Conservation (phyloP, 495 filamentous ascomycete genomes). For the Aspergillus kassunensis region DNA sequence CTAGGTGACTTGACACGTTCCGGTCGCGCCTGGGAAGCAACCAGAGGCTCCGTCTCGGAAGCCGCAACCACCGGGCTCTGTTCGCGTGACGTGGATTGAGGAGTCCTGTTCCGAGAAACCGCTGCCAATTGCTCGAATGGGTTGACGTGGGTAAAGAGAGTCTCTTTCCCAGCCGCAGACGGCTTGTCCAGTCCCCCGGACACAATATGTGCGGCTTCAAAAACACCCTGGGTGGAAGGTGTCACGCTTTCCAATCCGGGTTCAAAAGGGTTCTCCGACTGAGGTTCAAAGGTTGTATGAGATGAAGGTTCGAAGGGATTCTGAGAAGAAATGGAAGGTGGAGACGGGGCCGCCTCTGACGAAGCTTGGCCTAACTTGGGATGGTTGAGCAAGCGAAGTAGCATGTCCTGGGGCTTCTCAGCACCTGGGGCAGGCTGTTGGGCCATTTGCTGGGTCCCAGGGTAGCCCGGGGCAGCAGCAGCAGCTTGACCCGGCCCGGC, state of each 20-base stretch:
- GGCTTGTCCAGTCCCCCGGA: conserved; percentile 29
- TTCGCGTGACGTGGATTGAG: conserved; percentile 37
- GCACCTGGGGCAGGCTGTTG: conserved; percentile 30
- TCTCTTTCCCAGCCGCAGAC: conserved; percentile 31
- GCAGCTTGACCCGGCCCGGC: conserved; percentile 31
- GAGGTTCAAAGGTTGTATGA: conserved; percentile 4
- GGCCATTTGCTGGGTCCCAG: conserved; percentile 14
- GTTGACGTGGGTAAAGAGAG: conserved; percentile 72
- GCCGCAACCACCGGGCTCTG: conserved; percentile 34
- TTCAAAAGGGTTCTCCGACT: conserved; percentile 4
- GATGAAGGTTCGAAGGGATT: conserved; percentile 10
- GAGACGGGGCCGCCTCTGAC: conserved; percentile 9
- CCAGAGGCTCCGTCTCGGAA: conserved; percentile 16
- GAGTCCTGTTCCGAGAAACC: conserved; percentile 56
- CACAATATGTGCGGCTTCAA: conserved; percentile 15
- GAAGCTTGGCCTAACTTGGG: conserved; percentile 40
- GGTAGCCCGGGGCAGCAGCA: conserved; percentile 15
- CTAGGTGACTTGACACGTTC: conserved; percentile 33
- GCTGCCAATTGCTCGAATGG: conserved; percentile 74
- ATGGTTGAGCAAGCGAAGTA: conserved; percentile 62
- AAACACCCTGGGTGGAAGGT: conserved; percentile 25
- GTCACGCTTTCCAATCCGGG: conserved; percentile 1
- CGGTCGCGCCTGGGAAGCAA: not conserved
- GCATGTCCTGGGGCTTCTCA: conserved; percentile 59
- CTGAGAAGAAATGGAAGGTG: conserved; percentile 16